These are phyloP conservation scores for Kodamaea laetipori DNA, from an alignment of 805 yeast genomes.

Conservation along the genomic window DNA sequence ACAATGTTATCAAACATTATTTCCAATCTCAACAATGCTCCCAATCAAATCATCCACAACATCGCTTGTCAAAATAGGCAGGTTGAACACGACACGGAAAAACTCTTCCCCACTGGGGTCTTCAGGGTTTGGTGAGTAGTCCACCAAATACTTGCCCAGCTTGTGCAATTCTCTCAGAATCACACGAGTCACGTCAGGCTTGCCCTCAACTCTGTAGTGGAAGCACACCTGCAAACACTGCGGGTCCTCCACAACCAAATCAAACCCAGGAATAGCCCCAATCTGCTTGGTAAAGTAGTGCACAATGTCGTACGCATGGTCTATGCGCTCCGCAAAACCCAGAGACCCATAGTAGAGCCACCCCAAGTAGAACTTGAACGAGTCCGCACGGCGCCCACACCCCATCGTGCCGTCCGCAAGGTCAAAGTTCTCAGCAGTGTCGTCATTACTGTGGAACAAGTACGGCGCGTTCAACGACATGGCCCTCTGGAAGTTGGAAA, in stretches of 20 bases:
- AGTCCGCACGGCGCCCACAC: constrained; percentile 84
- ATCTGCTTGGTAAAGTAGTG: constrained; percentile 58
- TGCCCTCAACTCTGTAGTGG: constrained; percentile 56
- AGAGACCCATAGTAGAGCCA: constrained; percentile 78
- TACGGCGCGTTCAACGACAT: constrained; percentile 82
- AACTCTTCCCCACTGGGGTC: constrained; percentile 65
- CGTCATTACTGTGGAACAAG: constrained; percentile 63
- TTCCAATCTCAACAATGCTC: constrained; percentile 24
- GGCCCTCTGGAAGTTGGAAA: constrained; percentile 62
- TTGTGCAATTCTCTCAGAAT: constrained; percentile 63
- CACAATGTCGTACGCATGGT: constrained; percentile 70
- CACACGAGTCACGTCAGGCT: constrained; percentile 50
- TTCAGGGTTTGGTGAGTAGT: constrained; percentile 70
- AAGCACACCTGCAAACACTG: constrained; percentile 86
- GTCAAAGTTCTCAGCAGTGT: constrained; percentile 59
- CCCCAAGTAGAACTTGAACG: constrained; percentile 72
- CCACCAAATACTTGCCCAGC: constrained; percentile 69
- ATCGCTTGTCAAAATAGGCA: constrained; percentile 52
- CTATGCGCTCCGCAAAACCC: constrained; percentile 67
- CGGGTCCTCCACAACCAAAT: constrained; percentile 51
- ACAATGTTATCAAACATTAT: too few species aligned
- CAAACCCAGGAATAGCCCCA: constrained; percentile 44
- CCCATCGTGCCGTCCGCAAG: constrained; percentile 92
- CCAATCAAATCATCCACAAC: constrained; percentile 40
- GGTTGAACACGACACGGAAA: constrained; percentile 80